Base-by-base conservation (phyloP, 164 flowering plant genomes). In the Aristolochia fimbriata region DNA sequence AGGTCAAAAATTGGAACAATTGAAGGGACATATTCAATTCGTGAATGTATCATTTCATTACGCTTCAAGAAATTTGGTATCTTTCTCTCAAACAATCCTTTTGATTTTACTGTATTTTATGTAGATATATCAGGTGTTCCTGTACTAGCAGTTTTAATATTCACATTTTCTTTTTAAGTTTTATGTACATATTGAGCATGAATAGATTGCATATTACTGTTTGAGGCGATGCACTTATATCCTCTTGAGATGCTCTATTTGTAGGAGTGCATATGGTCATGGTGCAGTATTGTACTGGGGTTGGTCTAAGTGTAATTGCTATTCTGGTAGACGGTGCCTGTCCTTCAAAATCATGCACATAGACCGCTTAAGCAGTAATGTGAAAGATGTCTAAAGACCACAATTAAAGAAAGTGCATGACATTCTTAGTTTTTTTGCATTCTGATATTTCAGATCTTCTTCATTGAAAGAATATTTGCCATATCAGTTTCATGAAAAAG, bases 1-100 rank as follows among this genome's bases (percentile, higher is more conserved):
- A 91, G 98, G 98, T 60, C 50, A 59, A 54, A 84, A 79, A 70
- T 67, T 87, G 80, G 77, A 76, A 59, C 73, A 57, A 50, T 67
- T 88, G 71, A 58, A 25, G 45, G 98, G 98, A 47, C 79, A 68
- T 53, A 72, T 92, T 65, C 85, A 88, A 55, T 88, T 88, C 75
- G 74, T 63, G 60, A 68, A 87, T 72, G 81, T 88, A 13, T 74
- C 87, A 23, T 92, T 88, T 67, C 59, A 63, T 72, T 92, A 92
- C 72, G 73, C 98, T 63, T 76, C 91, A 52, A 82, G 98, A 65
- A 59, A 33, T 51, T 70, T 25, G 74, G 97, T 91, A 78, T 55
- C 61, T 54, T 37, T 43, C 12, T 9, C 33, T 8, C 15, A 49
- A 53, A 21, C 24, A 20, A 23, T 47, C 60, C 17, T 51, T 52